Evolutionary conservation across 345 rosid genomes (phyloP), one percentile per base, ranked within the genome.

Genomic region (Linum trigynum): DNA sequence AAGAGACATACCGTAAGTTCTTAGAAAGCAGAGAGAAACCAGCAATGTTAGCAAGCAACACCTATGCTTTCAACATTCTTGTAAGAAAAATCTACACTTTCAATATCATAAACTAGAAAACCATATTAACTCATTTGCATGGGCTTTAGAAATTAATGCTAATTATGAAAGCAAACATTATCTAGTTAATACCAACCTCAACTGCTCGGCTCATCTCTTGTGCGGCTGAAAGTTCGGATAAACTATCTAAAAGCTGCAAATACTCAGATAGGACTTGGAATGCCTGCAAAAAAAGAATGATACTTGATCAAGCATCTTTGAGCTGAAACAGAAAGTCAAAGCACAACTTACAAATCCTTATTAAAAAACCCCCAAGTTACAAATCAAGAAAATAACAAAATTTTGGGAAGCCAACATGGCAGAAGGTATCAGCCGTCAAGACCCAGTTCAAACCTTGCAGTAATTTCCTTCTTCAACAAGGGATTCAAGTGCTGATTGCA

Each of bases 221-320:
- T 71, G 84, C 73, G 58, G 88, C 97, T 70, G 95, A 81, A 71
- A 91, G 83, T 80, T 87, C 92, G 1, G 96, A 80, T 68, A 83
- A 84, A 71, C 95, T 90, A 78, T 91, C 97, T 67, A 95, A 77
- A 63, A 95, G 82, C 79, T 95, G 99, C 76, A 95, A 78, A 79
- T 90, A 91, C 85, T 95, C 97, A 0, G 99, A 91, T 65, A 95
- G 74, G 62, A 91, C 97, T 84, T 88, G 96, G 82, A 95, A 95
- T 69, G 99, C 99, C 99, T 95, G 76, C 32, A 23, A 67, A 67
- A 48, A 53, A 74, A 17, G 39, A 71, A 74, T 43, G 67, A 67
- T 37, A 59, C 69, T 35, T 74, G 72, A 68, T 65, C n/a, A 55
- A 16, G 51, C 58, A 14, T 36, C 67, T 69, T 69, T 58, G 58